Base-by-base conservation (phyloP, 177 flowering plant genomes). In the Vitis hybrid region DNA sequence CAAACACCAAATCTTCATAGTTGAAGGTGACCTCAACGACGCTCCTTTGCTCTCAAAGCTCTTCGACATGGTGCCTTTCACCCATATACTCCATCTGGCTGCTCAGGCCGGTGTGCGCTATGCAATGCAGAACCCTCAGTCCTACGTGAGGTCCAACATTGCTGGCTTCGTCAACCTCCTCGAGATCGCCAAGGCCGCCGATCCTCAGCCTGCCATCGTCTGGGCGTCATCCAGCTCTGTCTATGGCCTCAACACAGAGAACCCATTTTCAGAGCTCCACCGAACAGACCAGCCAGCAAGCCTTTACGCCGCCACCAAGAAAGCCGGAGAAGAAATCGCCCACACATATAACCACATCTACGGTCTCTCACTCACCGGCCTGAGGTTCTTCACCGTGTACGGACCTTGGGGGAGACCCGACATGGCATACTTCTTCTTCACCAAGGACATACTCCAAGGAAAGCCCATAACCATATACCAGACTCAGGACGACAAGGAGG, bases 191-290 rank as follows among this genome's bases (percentile, higher is more conserved):
- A 92, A 91, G 64, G 3, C 87, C 0, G 95, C 88, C 1, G 79
- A 85, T 63, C 98, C 97, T 0, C 98, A 94, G 71, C 98, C 98
- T 5, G 69, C 97, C 4, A 84, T 94, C 48, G 97, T 94, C 19
- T 94, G 98, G 98, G 98, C 98, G 0, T 91, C 96, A 0, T 93
- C 98, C 1, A 84, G 89, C 79, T 91, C 97, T n/a, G 98, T 93
- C n/a, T 92, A 94, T 76, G 98, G 98, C 1, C 82, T 93, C 54
- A 93, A 93, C 80, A 84, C 87, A 0, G 61, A 87, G 3, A 83
- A 79, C 26, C 93, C 93, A 7, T 89, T 89, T 67, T 86, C 88
- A 1, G 93, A 89, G 54, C 80, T 56, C 45, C 89, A 89, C 58
- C 70, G 89, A 26, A 89, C 91, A 6, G 93, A 89, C 57, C 91